Evolutionary conservation across 495 filamentous ascomycete species (phyloP).

Genomic region (Neurospora discreta): DNA sequence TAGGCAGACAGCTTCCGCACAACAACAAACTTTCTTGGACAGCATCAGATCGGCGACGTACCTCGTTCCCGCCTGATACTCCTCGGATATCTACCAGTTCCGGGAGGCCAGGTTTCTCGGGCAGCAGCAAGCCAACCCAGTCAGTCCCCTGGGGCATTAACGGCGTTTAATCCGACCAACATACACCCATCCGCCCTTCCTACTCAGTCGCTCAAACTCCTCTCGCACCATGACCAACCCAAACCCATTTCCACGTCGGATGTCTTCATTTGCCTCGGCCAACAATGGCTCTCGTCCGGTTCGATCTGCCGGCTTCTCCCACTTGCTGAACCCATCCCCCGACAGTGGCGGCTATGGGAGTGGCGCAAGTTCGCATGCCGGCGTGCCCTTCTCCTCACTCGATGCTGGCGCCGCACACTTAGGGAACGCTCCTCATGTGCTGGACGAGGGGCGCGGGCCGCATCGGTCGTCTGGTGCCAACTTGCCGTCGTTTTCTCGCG

Average conservation of each 20-base stretch:
- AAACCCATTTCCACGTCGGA: constrained; percentile 21
- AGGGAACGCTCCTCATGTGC: constrained; percentile 13
- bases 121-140: neutral
- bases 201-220: neutral
- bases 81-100: neutral
- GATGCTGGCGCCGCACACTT: constrained; percentile 13
- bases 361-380: constrained; percentile 28
- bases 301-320: constrained; percentile 46
- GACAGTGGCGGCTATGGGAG: constrained; percentile 24
- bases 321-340: constrained; percentile 46
- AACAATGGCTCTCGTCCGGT: constrained; percentile 30
- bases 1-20: neutral
- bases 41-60: neutral
- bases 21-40: neutral
- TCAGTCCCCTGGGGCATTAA: neutral
- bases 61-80: neutral
- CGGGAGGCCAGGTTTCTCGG: neutral
- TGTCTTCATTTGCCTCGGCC: constrained; percentile 56
- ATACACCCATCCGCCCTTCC: neutral
- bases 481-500: constrained; percentile 49
- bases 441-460: constrained; percentile 23
- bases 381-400: constrained; percentile 3
- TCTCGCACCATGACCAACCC: neutral
- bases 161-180: neutral
- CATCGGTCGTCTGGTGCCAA: constrained; percentile 6